These are phyloP conservation scores for Xylariaceae sp. DNA, from an alignment of 2,329 filamentous ascomycete genomes.

Conservation along the genomic window DNA sequence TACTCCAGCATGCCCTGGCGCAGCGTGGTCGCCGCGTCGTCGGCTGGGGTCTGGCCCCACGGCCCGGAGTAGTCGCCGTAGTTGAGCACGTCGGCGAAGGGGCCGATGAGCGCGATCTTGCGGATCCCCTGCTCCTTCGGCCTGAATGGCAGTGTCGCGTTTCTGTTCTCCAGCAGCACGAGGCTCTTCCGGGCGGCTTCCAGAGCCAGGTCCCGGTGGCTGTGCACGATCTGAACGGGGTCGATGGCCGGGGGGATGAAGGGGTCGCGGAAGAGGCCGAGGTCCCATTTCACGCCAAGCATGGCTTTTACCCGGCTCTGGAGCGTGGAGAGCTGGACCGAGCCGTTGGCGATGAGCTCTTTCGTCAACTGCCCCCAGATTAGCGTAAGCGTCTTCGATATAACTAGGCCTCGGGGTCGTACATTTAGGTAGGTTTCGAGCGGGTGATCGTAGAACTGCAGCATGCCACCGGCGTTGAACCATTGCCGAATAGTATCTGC, in stretches of 20 bases:
- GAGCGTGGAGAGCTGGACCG: slow-evolving; percentile 26
- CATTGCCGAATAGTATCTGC: slow-evolving; percentile 34
- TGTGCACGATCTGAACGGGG: slow-evolving; percentile 26
- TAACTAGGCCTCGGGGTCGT: slow-evolving; percentile 10
- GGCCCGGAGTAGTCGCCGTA: slow-evolving; percentile 36
- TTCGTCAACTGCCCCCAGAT: slow-evolving; percentile 18
- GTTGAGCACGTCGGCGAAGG: slow-evolving; percentile 33
- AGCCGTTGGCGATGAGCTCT: slow-evolving; percentile 28
- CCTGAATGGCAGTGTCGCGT: slow-evolving; percentile 29
- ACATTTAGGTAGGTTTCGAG: slow-evolving; percentile 30
- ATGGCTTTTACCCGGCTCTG: slow-evolving; percentile 29
- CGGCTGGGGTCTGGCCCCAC: slow-evolving; percentile 32
- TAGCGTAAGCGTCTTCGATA: no score
- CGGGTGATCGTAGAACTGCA: slow-evolving; percentile 38
- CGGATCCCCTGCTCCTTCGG: slow-evolving; percentile 20
- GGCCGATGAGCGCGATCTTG: slow-evolving; percentile 32
- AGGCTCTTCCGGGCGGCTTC: slow-evolving; percentile 36
- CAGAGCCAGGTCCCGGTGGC: slow-evolving; percentile 28
- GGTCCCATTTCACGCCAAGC: slow-evolving; percentile 34
- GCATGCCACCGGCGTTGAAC: slow-evolving; percentile 37
- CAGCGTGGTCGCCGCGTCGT: slow-evolving; percentile 30
- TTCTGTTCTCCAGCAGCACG: slow-evolving; percentile 33
- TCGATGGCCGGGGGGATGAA: slow-evolving; percentile 28
- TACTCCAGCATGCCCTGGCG: slow-evolving; percentile 28
- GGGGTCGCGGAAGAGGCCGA: slow-evolving; percentile 32